These are phyloP conservation scores for Limnomonas spitsbergensis DNA, from an alignment of 139 green algal genomes.

Conservation along the genomic window DNA sequence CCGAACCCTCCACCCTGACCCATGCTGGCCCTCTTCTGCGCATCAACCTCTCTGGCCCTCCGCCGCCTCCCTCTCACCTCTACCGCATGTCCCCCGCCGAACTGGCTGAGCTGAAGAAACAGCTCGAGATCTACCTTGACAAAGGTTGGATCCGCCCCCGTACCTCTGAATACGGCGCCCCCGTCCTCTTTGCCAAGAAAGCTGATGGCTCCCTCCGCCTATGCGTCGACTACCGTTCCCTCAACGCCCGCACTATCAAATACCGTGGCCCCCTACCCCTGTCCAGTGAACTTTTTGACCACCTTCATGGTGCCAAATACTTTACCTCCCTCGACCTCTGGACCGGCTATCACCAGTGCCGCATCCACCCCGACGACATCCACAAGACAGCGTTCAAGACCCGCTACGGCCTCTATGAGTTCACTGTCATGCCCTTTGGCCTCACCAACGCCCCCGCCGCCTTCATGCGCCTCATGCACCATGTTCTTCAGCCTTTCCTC, in stretches of 20 bases:
- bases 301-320: slow-evolving; percentile 29
- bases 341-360: slow-evolving; percentile 48
- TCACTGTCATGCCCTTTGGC: slow-evolving; percentile 43
- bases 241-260: slow-evolving; percentile 53
- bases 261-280: slow-evolving; percentile 51
- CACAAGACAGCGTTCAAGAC: slow-evolving; percentile 54
- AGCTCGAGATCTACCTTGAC: slow-evolving; percentile 26
- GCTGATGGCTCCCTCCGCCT: slow-evolving; percentile 52
- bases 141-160: slow-evolving; percentile 12
- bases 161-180: slow-evolving; percentile 43
- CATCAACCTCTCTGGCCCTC: background rate
- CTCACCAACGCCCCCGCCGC: slow-evolving; percentile 56
- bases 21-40: background rate
- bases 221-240: slow-evolving; percentile 52
- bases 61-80: background rate
- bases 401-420: slow-evolving; percentile 49
- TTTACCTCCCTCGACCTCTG: slow-evolving; percentile 49
- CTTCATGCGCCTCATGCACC: slow-evolving; percentile 57
- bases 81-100: slow-evolving; percentile 26
- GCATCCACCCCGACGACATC: slow-evolving; percentile 31
- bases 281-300: slow-evolving; percentile 53
- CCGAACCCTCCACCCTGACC: background rate
- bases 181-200: slow-evolving; percentile 62
- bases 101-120: slow-evolving; percentile 20
- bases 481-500: slow-evolving; percentile 35